phyloP scores from a whole-genome alignment of 208 protist species.

The Acanthamoeba sp. region DNA sequence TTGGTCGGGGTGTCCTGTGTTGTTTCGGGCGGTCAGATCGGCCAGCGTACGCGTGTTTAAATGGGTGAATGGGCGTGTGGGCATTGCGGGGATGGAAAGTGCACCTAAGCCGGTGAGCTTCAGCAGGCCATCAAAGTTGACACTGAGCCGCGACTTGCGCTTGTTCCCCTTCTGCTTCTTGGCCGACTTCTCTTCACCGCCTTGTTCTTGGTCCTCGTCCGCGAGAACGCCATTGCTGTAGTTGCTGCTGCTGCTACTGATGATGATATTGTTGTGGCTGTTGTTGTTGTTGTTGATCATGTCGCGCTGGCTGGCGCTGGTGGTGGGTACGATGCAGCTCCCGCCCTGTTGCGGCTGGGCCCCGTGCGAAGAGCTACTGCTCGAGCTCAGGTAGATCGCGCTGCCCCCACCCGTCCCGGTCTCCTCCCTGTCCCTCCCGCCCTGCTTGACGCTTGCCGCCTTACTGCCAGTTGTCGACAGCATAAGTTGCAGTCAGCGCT shows the following conservation, averaged over 20 bases:
- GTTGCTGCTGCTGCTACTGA: no score
- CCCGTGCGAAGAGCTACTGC: background rate
- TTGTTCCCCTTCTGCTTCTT: background rate
- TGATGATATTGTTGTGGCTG: no score
- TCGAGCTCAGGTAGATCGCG: background rate
- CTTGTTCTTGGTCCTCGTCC: background rate
- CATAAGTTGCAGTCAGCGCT: no score
- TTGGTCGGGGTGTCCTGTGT: background rate
- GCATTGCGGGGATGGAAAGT: background rate
- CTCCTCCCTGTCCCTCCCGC: background rate
- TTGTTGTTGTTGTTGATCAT: background rate
- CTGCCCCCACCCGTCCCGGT: background rate
- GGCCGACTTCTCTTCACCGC: background rate
- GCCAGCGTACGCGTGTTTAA: background rate
- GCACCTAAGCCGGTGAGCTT: constrained; percentile 3
- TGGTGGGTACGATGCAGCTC: background rate
- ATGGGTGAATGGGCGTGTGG: no score
- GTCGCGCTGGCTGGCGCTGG: background rate
- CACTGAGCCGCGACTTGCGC: constrained; percentile 34
- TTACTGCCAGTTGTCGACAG: background rate
- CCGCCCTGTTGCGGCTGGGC: background rate
- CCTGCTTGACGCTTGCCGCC: background rate
- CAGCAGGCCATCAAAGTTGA: background rate
- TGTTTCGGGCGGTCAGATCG: background rate
- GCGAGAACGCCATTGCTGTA: background rate